Evolutionary conservation across 2,329 filamentous ascomycete species (phyloP), one percentile per base, ranked within the genome.

Genomic region (Chalaropsis ovoidea): DNA sequence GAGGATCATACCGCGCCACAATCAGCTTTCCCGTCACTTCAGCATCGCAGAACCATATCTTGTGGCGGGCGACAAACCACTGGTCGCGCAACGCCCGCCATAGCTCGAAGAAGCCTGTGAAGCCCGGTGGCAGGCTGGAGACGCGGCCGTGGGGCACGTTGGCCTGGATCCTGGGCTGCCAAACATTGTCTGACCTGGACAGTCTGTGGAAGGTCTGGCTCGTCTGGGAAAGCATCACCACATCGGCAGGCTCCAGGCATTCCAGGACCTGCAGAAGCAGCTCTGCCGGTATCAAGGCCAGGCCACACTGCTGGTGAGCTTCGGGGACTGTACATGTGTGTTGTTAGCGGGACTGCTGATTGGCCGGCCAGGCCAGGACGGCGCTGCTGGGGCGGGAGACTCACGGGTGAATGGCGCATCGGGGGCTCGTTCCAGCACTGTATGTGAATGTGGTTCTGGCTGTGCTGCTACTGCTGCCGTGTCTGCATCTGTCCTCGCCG

Each of bases 31-130:
- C 92, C 1, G 82, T 86, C 61, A 90, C 80, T 39, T 86, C 81
- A 1, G 79, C 81, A 74, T 96, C 90, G 67, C 85, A 83, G 72
- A 96, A 93, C 92, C 92, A 96, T 69, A 96, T 78, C 74, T 89
- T 92, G 72, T 89, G 80, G 63, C 82, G 84, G 0, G 89, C 80
- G 0, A 96, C 78, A 71, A 95, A 96, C 92, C 92, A 96, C 70
- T 86, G 84, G 0, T 62, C 61, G 19, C 45, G 42, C 10, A 62
- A 39, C 13, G 61, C 39, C 7, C 61, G 61, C 61, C 61, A 62
- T n/a, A 62, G 61, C n/a, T 62, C 61, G 17, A 49, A 62, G 42
- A 47, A 62, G 45, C 27, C 35, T 3, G 42, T 35, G 43, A 62
- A 62, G 42, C 42, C 42, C 15, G 61, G 61, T 7, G 61, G 61